These are phyloP conservation scores for Candida pseudoglaebosa DNA, from an alignment of 805 yeast species.

Conservation along the genomic window DNA sequence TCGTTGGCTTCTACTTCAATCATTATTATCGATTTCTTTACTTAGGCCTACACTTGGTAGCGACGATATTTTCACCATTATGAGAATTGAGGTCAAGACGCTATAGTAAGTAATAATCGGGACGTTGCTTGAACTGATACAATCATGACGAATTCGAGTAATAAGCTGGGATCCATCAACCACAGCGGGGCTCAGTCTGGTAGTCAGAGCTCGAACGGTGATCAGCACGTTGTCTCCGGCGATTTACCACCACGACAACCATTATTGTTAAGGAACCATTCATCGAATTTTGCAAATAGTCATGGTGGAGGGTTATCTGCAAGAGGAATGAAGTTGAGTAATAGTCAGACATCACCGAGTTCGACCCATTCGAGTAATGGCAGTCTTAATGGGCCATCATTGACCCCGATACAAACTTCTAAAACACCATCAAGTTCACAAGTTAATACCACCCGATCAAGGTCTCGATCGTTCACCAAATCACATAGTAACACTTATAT, in stretches of 20 bases:
- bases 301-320: slow-evolving; percentile 1
- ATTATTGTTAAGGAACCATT: slow-evolving; percentile 13
- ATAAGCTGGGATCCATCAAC: not conserved
- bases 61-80: too few species aligned
- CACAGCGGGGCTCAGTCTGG: not conserved
- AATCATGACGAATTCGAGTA: not conserved
- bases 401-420: not conserved
- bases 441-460: slow-evolving; percentile 6
- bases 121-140: too few species aligned
- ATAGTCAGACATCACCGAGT: slow-evolving; percentile 1
- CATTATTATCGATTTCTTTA: slow-evolving; percentile 18
- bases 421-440: not conserved
- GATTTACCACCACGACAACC: slow-evolving; percentile 10
- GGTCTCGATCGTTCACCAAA: slow-evolving; percentile 18
- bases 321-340: not conserved
- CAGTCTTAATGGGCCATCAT: not conserved
- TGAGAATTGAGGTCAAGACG: too few species aligned
- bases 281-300: slow-evolving; percentile 7
- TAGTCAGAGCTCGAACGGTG: not conserved
- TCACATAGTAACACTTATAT: slow-evolving; percentile 26
- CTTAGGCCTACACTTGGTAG: too few species aligned
- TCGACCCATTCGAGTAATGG: not conserved
- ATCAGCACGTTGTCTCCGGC: not conserved
- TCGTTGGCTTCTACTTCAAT: slow-evolving; percentile 41
- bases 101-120: too few species aligned